Percentiles rank a stretch among this genome's conserved stretches.
Conservation (phyloP, 441 rosid species). For the Francoa sonchifolia region DNA sequence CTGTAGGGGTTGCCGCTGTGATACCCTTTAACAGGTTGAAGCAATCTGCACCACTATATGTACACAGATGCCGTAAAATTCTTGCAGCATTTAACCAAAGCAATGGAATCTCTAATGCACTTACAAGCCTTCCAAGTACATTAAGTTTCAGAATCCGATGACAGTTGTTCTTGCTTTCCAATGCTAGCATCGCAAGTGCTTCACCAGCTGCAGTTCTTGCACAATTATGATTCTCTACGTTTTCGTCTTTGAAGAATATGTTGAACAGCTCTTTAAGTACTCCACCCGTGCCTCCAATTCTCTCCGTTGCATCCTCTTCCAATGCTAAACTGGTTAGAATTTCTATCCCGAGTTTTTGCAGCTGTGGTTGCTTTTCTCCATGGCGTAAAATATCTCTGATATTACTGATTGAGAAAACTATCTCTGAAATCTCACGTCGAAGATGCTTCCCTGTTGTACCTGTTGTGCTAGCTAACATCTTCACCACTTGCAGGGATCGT, state of each 20-base stretch:
- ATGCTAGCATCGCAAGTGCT: constrained; percentile 73
- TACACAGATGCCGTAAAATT: constrained; percentile 57
- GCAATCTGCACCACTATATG: constrained; percentile 36
- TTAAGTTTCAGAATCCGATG: constrained; percentile 47
- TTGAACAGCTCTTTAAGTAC: constrained; percentile 60
- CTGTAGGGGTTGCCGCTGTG: constrained; percentile 54
- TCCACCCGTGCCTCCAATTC: constrained; percentile 83
- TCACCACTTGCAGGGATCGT: constrained; percentile 69
- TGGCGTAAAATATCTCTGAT: constrained; percentile 53
- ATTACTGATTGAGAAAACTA: constrained; percentile 75
- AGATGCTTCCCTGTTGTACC: constrained; percentile 65
- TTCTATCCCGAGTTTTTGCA: constrained; percentile 64
- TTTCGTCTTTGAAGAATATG: constrained; percentile 47
- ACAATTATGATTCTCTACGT: constrained; percentile 24
- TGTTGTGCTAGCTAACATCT: constrained; percentile 69
- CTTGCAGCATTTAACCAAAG: constrained; percentile 64
- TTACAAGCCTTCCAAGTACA: constrained; percentile 35
- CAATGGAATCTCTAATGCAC: constrained; percentile 37
- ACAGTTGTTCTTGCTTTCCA: constrained; percentile 66
- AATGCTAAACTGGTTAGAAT: constrained; percentile 56
- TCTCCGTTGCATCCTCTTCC: constrained; percentile 61
- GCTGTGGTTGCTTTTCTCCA: constrained; percentile 48
- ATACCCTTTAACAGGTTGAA: constrained; percentile 33
- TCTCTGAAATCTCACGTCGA: constrained; percentile 67
- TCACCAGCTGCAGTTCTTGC: constrained; percentile 75